Conservation (phyloP, 306 rosid species). For the Malus orientalis region DNA sequence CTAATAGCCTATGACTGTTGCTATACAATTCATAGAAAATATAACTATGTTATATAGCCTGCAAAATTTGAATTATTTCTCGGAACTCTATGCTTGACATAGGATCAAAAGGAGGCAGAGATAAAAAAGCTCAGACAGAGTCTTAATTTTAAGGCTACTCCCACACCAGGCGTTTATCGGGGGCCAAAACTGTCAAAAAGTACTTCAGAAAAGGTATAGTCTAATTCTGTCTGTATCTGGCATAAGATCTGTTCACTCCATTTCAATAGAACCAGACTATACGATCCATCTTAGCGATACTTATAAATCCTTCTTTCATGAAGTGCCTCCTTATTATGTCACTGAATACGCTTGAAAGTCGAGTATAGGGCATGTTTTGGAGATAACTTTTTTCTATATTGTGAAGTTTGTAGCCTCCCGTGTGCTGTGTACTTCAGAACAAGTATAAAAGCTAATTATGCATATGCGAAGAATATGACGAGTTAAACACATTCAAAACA, state of each 20-base stretch:
- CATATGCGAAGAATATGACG: not conserved
- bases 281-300: not conserved
- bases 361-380: not conserved
- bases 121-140: conserved; percentile 33
- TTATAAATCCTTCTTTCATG: not conserved
- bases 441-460: not conserved
- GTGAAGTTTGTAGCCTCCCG: not conserved
- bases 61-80: conserved; percentile 6
- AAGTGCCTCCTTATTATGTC: not conserved
- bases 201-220: conserved; percentile 43
- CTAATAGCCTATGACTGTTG: not conserved
- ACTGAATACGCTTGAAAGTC: not conserved
- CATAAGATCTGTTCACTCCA: not conserved
- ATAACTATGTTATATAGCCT: not conserved
- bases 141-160: conserved; percentile 48
- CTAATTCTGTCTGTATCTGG: not conserved
- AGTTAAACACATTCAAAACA: not conserved
- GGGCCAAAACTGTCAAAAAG: conserved; percentile 41
- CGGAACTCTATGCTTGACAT: conserved; percentile 14
- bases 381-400: not conserved
- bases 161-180: conserved; percentile 35
- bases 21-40: not conserved
- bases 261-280: not conserved
- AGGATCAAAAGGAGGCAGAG: conserved; percentile 55
- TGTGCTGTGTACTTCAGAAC: not conserved